phyloP scores from a whole-genome alignment of 306 rosid genomes.

The Lathyrus tuberosus region DNA sequence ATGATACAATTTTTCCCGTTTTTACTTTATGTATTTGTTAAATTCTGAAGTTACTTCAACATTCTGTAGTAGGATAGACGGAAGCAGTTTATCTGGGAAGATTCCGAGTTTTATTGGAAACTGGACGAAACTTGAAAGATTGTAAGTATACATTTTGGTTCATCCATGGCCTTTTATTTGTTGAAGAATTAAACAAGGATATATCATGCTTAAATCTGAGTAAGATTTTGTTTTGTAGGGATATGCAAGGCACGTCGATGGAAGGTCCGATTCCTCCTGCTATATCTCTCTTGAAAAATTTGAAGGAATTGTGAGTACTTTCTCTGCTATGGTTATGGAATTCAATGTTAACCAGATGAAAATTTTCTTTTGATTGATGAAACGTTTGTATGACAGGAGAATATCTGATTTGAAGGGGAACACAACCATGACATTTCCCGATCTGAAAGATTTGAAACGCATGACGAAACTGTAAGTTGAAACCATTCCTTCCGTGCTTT shows the following conservation, averaged over 20 bases:
- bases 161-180: slow-evolving; percentile 17
- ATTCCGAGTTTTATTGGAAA: slow-evolving; percentile 76
- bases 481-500: slow-evolving; percentile 2
- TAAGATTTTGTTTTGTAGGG: slow-evolving; percentile 41
- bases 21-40: not conserved
- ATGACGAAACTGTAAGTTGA: slow-evolving; percentile 52
- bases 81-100: slow-evolving; percentile 61
- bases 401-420: slow-evolving; percentile 72
- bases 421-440: slow-evolving; percentile 54
- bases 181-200: not conserved
- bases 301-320: slow-evolving; percentile 60
- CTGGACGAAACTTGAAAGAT: slow-evolving; percentile 61
- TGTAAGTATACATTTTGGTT: slow-evolving; percentile 57
- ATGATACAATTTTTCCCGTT: not conserved
- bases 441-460: slow-evolving; percentile 46
- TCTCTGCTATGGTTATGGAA: not conserved
- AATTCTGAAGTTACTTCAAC: slow-evolving; percentile 28
- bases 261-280: slow-evolving; percentile 68
- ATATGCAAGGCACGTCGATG: slow-evolving; percentile 74
- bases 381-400: slow-evolving; percentile 55
- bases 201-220: not conserved
- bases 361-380: slow-evolving; percentile 34
- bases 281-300: slow-evolving; percentile 50
- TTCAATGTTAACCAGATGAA: not conserved
- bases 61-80: slow-evolving; percentile 78